These are phyloP conservation scores for Mycena galopus DNA, from an alignment of 768 basidiomycete genomes.

Conservation along the genomic window DNA sequence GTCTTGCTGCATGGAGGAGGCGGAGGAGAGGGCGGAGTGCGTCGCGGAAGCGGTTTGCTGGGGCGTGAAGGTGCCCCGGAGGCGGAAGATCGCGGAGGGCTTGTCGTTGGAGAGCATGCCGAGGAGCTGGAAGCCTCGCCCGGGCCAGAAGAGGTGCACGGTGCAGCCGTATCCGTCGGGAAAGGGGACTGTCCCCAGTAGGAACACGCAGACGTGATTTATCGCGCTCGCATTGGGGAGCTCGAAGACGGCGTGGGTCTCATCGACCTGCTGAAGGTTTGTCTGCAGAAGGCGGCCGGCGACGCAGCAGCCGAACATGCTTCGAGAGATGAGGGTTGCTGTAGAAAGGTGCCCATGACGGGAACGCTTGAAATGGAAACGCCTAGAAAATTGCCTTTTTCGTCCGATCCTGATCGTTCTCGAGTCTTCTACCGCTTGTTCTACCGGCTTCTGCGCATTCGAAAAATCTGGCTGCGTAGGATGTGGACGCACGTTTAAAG, in stretches of 20 bases:
- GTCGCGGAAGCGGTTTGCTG: constrained; percentile 46
- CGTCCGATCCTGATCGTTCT: not conserved
- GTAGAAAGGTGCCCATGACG: not conserved
- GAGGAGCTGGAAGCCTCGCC: constrained; percentile 86
- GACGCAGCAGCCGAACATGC: constrained; percentile 85
- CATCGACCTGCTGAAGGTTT: constrained; percentile 84
- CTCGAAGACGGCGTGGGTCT: constrained; percentile 86
- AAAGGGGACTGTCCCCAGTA: constrained; percentile 87
- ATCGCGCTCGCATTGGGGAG: constrained; percentile 78
- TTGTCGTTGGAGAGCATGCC: constrained; percentile 94
- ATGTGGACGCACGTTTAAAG: too few relatives aligned
- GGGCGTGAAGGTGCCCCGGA: constrained; percentile 73
- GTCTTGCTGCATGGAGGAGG: constrained; percentile 39
- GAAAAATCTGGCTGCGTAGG: too few relatives aligned
- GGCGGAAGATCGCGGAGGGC: constrained; percentile 89
- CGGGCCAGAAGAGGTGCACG: constrained; percentile 90
- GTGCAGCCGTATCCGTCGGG: constrained; percentile 88
- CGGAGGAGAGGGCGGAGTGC: constrained; percentile 55
- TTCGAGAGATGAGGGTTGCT: not conserved
- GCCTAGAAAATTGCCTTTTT: constrained; percentile 17
- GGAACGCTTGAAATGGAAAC: constrained; percentile 1
- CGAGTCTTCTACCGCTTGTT: too few relatives aligned
- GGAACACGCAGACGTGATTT: constrained; percentile 89
- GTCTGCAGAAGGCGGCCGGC: constrained; percentile 86
- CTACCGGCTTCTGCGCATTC: too few relatives aligned